Evolutionary conservation across 208 protist species (phyloP).

Genomic region (Kentomonas sorsogonicus): DNA sequence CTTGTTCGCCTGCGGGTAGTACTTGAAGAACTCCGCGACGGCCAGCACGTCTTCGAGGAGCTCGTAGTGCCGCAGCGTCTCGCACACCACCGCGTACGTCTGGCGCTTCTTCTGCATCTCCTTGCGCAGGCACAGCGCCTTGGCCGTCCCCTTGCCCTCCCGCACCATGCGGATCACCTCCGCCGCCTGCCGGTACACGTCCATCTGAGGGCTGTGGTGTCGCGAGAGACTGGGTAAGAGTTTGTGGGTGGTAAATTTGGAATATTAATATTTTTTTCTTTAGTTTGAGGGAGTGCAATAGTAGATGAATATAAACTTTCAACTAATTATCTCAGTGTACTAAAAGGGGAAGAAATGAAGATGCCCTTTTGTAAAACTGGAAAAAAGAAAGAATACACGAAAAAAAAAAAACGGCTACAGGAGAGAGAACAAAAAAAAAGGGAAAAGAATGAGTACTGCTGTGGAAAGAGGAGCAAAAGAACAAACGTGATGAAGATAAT

Average conservation of each 20-base stretch:
- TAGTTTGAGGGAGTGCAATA: conserved; percentile 1
- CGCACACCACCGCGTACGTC: conserved; percentile 89
- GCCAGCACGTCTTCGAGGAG: conserved; percentile 82
- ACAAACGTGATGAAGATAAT: background rate
- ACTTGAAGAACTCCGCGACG: conserved; percentile 78
- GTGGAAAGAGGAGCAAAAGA: background rate
- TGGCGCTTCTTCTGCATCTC: conserved; percentile 92
- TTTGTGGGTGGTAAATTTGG: background rate
- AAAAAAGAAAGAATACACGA: background rate
- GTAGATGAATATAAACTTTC: too few relatives aligned
- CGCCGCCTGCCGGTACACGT: conserved; percentile 86
- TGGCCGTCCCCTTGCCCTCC: conserved; percentile 73
- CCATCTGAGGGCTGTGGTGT: conserved; percentile 53
- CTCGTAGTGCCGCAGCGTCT: conserved; percentile 85
- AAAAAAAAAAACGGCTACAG: conserved; percentile 6
- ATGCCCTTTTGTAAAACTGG: background rate
- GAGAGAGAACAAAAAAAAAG: conserved; percentile 9
- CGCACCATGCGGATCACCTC: conserved; percentile 71
- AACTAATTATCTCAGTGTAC: background rate
- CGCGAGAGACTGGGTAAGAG: background rate
- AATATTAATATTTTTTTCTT: conserved; percentile 11
- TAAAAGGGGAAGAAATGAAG: conserved; percentile 3
- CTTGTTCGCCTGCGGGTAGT: conserved; percentile 63
- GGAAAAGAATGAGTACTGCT: too few relatives aligned
- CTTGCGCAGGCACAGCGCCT: conserved; percentile 87